phyloP scores from a whole-genome alignment of 495 filamentous ascomycete genomes.

The Filosporella fistucella region DNA sequence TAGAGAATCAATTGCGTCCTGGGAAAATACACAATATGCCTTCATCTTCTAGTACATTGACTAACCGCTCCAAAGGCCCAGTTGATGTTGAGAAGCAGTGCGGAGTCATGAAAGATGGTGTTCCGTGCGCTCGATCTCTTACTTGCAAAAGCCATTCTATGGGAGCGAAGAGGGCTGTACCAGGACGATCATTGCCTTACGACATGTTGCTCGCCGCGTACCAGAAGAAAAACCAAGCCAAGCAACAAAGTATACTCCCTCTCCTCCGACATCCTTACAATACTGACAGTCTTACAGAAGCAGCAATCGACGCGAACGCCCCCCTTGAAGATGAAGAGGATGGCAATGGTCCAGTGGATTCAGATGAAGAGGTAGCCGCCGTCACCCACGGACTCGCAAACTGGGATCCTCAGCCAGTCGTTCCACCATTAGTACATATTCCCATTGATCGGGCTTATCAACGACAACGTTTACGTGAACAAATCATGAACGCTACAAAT shows the following conservation, averaged over 20 bases:
- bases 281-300: slow-evolving; percentile 54
- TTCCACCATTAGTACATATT: slow-evolving; percentile 60
- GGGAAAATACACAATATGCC: no score
- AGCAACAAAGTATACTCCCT: slow-evolving; percentile 71
- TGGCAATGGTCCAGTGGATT: slow-evolving; percentile 73
- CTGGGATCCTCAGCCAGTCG: slow-evolving; percentile 68
- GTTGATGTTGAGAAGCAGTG: slow-evolving; percentile 98
- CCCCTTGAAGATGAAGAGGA: slow-evolving; percentile 83
- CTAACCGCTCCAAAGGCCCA: slow-evolving; percentile 39
- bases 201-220: slow-evolving; percentile 91
- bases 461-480: slow-evolving; percentile 82
- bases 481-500: slow-evolving; percentile 71
- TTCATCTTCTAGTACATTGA: no score
- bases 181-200: slow-evolving; percentile 87
- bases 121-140: slow-evolving; percentile 82
- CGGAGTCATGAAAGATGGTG: slow-evolving; percentile 80
- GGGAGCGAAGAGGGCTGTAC: slow-evolving; percentile 90
- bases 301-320: slow-evolving; percentile 88
- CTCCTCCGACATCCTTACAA: not conserved
- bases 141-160: slow-evolving; percentile 97
- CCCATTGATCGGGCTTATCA: slow-evolving; percentile 72
- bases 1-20: no score
- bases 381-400: slow-evolving; percentile 81
- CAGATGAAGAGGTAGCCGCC: slow-evolving; percentile 84
- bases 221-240: slow-evolving; percentile 98